Evolutionary conservation across 148 eudicot genomes (phyloP), one percentile per base, ranked within the genome.

Genomic region (Suaeda aralocaspica): DNA sequence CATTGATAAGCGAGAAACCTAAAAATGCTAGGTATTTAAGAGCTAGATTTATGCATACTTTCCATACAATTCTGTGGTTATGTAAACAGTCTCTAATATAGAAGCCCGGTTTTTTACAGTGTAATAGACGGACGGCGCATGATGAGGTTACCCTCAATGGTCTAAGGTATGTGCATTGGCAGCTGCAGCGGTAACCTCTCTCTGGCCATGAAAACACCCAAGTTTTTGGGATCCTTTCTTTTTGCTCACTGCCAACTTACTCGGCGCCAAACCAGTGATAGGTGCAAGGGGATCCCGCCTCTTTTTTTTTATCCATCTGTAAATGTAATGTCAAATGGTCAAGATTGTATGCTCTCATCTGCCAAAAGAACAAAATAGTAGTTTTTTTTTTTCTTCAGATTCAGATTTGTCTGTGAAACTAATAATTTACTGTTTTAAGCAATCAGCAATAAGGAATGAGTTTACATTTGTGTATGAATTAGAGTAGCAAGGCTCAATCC

Each of bases 121-220:
- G 85, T 83, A 15, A 52, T 87, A 67, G 88, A 76, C 19, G 91
- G 89, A 58, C 84, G 85, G 42, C 83, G 81, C 59, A 68, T 86
- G 24, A 71, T 83, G 81, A 80, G 83, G 65, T 83, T 89, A 46
- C 80, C 88, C 68, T 79, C 82, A 16, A 49, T 64, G 2, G 82
- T 79, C 59, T 79, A 71, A 76, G 22, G 18, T 25, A 6, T 16
- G 19, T 45, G 50, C 3, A 7, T 57, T 14, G 9, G 33, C 30
- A 57, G n/a, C 61, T 14, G 34, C 42, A 31, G 14, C 9, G 5
- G 21, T 36, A 36, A 36, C 41, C 50, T 46, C 18, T 3, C 16
- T 46, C 50, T 46, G 41, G 41, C 41, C 50, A 12, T 2, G 5
- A 15, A 46, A 2, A 46, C 16, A 4, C 19, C 15, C 50, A 14